A percentile compares a stretch with the other conserved stretches of the same genome.
Conservation (phyloP, 257 asterid genomes). For the Solanum boliviense region DNA sequence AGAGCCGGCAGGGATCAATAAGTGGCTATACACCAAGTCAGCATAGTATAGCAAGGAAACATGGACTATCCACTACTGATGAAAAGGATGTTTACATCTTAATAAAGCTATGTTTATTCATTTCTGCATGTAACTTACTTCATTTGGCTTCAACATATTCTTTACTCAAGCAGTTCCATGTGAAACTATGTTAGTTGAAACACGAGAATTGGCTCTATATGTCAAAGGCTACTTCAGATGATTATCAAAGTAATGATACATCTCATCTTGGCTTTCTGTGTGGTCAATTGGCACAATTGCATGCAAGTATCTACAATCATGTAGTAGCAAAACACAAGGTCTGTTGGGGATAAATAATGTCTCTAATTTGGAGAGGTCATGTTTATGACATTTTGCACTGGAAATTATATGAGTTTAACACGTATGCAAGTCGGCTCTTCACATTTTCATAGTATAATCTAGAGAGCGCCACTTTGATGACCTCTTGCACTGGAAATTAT, state of each 20-base stretch:
- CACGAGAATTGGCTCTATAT: background rate
- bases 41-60: background rate
- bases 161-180: background rate
- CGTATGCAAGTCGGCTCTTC: background rate
- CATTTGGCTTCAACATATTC: background rate
- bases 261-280: background rate
- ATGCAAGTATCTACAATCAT: background rate
- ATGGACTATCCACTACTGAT: background rate
- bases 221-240: background rate
- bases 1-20: background rate
- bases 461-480: background rate
- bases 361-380: background rate
- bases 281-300: background rate
- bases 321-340: background rate
- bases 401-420: background rate
- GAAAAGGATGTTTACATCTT: background rate
- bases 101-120: background rate
- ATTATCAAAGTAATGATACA: background rate
- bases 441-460: background rate
- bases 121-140: background rate
- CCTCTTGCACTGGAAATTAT: background rate
- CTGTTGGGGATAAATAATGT: background rate
- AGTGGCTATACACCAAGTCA: background rate
- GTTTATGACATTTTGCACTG: background rate
- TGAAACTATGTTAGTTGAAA: background rate